Conservation (phyloP, 2,329 filamentous ascomycete genomes). For the Knufia petricola region DNA sequence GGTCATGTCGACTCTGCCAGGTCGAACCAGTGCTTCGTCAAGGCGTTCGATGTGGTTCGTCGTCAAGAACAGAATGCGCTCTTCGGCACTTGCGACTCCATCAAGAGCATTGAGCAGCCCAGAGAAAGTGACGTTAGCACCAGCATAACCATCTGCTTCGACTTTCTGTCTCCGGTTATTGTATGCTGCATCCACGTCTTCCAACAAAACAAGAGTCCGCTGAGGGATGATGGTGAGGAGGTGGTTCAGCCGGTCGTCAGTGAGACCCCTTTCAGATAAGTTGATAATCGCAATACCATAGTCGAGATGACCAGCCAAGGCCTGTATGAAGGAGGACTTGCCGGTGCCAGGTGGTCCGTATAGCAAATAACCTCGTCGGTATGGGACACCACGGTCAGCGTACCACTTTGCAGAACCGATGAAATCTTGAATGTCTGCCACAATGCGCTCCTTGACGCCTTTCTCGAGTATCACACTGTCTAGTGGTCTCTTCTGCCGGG, state of each 20-base stretch:
- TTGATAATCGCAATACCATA: constrained; percentile 91
- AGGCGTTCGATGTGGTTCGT: constrained; percentile 82
- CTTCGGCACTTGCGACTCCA: constrained; percentile 87
- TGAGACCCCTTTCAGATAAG: constrained; percentile 78
- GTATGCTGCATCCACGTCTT: constrained; percentile 89
- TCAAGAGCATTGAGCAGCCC: constrained; percentile 79
- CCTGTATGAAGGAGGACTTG: constrained; percentile 94
- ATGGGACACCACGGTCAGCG: constrained; percentile 86
- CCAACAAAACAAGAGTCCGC: constrained; percentile 70
- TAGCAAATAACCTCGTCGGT: constrained; percentile 77
- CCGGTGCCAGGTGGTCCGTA: constrained; percentile 85
- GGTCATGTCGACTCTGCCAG: constrained; percentile 89
- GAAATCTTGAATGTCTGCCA: constrained; percentile 75
- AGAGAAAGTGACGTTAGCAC: constrained; percentile 87
- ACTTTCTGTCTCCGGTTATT: constrained; percentile 61
- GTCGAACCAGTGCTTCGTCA: constrained; percentile 79
- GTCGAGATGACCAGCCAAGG: constrained; percentile 81
- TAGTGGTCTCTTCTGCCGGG: constrained; percentile 76
- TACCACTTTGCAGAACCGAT: constrained; percentile 76
- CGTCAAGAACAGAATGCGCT: constrained; percentile 86
- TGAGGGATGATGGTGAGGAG: constrained; percentile 77
- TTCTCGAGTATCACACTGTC: constrained; percentile 78
- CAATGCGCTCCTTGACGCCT: constrained; percentile 71
- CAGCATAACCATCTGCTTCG: constrained; percentile 73
- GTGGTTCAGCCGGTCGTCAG: constrained; percentile 78